These are phyloP conservation scores for Ophiocordyceps robertsii DNA, from an alignment of 2,329 filamentous ascomycete species.

Conservation along the genomic window DNA sequence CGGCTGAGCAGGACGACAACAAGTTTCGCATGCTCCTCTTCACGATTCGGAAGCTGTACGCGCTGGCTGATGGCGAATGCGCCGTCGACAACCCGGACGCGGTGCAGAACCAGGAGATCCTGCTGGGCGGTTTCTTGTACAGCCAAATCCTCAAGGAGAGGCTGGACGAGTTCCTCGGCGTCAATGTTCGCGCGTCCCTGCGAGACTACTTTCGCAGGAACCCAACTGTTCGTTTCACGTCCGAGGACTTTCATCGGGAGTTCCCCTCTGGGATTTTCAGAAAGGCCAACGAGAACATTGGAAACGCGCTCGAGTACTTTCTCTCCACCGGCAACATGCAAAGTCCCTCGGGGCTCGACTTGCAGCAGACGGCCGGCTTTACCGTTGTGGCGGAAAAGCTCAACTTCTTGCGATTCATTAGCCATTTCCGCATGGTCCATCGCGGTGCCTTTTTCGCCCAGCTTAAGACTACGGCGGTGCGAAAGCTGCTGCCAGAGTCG, in stretches of 20 bases:
- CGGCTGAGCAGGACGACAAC: slow-evolving; percentile 70
- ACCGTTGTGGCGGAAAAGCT: slow-evolving; percentile 97
- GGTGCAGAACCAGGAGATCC: slow-evolving; percentile 87
- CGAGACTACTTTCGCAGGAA: slow-evolving; percentile 43
- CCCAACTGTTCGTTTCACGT: slow-evolving; percentile 59
- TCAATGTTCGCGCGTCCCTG: slow-evolving; percentile 35
- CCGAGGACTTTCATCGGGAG: slow-evolving; percentile 63
- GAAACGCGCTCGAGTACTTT: slow-evolving; percentile 83
- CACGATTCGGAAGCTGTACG: slow-evolving; percentile 93
- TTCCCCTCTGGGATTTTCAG: slow-evolving; percentile 68
- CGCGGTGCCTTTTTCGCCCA: slow-evolving; percentile 98
- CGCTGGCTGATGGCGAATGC: slow-evolving; percentile 84
- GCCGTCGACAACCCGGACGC: slow-evolving; percentile 92
- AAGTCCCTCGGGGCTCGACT: slow-evolving; percentile 80
- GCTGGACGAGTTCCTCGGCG: slow-evolving; percentile 71
- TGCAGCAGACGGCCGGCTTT: slow-evolving; percentile 90
- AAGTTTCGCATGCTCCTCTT: slow-evolving; percentile 92
- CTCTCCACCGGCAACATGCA: slow-evolving; percentile 88
- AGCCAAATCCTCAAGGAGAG: slow-evolving; percentile 92
- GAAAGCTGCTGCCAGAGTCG: slow-evolving; percentile 88
- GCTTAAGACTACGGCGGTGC: slow-evolving; percentile 89
- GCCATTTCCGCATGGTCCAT: slow-evolving; percentile 98
- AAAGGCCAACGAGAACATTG: slow-evolving; percentile 78
- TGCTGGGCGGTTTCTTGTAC: slow-evolving; percentile 87
- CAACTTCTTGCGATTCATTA: slow-evolving; percentile 97